Conservation (phyloP, 2,329 filamentous ascomycete genomes). For the Phoma sp. region DNA sequence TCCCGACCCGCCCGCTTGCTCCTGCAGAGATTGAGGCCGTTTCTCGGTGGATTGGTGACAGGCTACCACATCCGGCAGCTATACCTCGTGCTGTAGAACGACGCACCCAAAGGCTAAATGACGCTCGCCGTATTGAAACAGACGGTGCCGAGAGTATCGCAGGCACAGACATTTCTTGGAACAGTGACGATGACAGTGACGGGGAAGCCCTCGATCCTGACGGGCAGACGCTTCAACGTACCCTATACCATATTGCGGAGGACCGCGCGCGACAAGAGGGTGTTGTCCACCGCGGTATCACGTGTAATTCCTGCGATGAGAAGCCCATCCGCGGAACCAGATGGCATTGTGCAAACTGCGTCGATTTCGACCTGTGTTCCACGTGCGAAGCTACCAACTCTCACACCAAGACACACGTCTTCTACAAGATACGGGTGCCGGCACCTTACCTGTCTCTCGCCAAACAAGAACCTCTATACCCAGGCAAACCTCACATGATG, state of each 20-base stretch:
- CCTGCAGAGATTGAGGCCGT: conserved; percentile 28
- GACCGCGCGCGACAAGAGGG: conserved; percentile 79
- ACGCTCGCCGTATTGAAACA: conserved; percentile 7
- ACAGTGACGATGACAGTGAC: conserved; percentile 47
- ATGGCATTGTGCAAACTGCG: conserved; percentile 94
- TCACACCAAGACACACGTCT: conserved; percentile 90
- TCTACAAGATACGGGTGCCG: conserved; percentile 93
- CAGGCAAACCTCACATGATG: conserved; percentile 73
- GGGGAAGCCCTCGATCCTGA: conserved; percentile 51
- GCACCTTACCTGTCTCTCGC: conserved; percentile 80
- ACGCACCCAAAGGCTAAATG: conserved; percentile 24
- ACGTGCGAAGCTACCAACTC: conserved; percentile 79
- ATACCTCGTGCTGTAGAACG: conserved; percentile 31
- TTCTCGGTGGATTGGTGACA: conserved; percentile 23
- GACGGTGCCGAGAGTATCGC: conserved; percentile 40
- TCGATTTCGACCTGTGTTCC: conserved; percentile 95
- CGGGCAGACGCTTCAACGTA: conserved; percentile 81
- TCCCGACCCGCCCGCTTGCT: conserved; percentile 27
- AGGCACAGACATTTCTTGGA: conserved; percentile 39
- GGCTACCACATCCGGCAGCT: conserved; percentile 20
- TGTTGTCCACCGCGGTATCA: conserved; percentile 90
- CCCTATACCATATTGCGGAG: conserved; percentile 91
- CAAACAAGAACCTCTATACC: conserved; percentile 60
- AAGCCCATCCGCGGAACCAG: conserved; percentile 90
- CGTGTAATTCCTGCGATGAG: conserved; percentile 86